These are phyloP conservation scores for Endocarpon pusillum DNA, from an alignment of 495 filamentous ascomycete genomes.

Conservation along the genomic window DNA sequence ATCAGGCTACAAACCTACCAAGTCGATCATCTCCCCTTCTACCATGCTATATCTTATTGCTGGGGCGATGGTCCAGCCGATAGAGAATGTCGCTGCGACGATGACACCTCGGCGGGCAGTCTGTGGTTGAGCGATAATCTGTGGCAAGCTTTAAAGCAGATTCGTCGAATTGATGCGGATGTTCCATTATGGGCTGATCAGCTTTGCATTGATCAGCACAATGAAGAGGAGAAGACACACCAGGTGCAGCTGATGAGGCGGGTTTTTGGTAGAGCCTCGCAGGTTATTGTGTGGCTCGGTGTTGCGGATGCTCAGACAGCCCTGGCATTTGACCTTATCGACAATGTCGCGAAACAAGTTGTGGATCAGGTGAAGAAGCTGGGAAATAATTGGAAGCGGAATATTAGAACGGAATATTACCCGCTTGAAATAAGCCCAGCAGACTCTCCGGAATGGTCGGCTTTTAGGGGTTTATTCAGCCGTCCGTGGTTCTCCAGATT, in stretches of 20 bases:
- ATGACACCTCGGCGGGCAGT: too few relatives aligned
- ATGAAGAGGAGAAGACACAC: slow-evolving; percentile 10
- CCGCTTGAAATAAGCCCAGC: background rate
- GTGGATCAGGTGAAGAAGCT: background rate
- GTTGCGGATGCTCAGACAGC: slow-evolving; percentile 1
- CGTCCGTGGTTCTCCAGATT: background rate
- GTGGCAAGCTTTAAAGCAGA: background rate
- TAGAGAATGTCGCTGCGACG: background rate
- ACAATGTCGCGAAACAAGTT: background rate
- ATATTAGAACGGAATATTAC: background rate
- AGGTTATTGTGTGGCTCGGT: slow-evolving; percentile 14
- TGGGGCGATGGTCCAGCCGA: background rate
- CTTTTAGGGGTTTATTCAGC: background rate
- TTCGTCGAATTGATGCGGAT: background rate
- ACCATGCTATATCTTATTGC: background rate
- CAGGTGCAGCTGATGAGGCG: slow-evolving; percentile 13
- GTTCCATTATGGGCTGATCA: slow-evolving; percentile 8
- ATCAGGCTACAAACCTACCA: background rate
- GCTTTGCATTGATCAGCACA: slow-evolving; percentile 17
- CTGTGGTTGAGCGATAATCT: background rate
- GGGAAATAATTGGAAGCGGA: too few relatives aligned
- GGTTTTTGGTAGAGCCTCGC: slow-evolving; percentile 9
- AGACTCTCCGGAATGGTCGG: background rate
- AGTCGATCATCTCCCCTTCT: background rate
- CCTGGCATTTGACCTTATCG: background rate